Base-by-base conservation (phyloP, 1,284 basidiomycete species). In the Apiotrichum laibachii region DNA sequence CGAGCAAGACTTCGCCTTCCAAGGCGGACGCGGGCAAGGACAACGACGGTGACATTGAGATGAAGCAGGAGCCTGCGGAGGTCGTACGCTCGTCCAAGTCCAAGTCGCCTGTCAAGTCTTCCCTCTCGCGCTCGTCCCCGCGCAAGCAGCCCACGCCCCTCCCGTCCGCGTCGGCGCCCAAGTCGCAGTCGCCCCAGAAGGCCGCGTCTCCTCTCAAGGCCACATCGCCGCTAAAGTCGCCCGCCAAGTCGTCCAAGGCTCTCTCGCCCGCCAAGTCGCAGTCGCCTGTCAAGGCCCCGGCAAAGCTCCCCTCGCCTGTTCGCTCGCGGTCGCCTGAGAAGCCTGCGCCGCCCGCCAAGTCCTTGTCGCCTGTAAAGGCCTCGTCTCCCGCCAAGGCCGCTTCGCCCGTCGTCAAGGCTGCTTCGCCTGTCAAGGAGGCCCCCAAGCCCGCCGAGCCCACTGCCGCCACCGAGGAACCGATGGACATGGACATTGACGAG, bases 11-110 rank as follows among this genome's bases (percentile, higher is more conserved):
- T 2, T 39, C 15, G 10, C 19, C 35, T n/a, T 44, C 21, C n/a
- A 26, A 55, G 44, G 49, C 47, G 15, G 58, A 44, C n/a, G 49
- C 39, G 19, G 34, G 39, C n/a, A 53, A 46, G 9, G 58, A 64
- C 31, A 59, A 57, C 46, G 64, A 54, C 13, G 59, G 60, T 8
- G 59, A 56, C 26, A 58, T 51, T 16, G 50, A 19, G 22, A 43
- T 43, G 50, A 39, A 59, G 39, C 53, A 56, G 10, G 33, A 12
- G 33, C n/a, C 26, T 18, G 33, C 12, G 26, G n/a, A 40, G 15
- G 16, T n/a, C 18, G 19, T 34, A 44, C 13, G 22, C 34, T n/a
- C 45, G 44, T 42, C 35, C 19, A 45, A 45, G 43, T 54, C 46
- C 15, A 55, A 55, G 39, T 55, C 53, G 5, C 53, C 53, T 1